Evolutionary conservation across 768 basidiomycete species (phyloP).

Genomic region (Tylopilus rubrobrunneus): DNA sequence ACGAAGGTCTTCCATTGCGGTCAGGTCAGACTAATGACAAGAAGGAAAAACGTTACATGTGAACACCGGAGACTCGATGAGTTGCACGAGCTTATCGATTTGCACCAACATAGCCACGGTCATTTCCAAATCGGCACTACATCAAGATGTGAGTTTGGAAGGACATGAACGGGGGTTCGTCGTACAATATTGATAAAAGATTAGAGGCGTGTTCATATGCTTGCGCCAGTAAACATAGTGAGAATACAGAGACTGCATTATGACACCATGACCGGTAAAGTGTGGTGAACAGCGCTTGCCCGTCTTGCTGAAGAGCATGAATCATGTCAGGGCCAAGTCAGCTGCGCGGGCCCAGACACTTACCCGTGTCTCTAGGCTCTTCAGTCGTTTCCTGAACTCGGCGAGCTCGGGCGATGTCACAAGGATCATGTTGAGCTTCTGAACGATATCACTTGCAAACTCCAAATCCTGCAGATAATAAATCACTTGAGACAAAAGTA

Average conservation of each 20-base stretch:
- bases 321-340: constrained; percentile 1
- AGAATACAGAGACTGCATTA: constrained; percentile 95
- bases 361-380: constrained; percentile 90
- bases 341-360: constrained; percentile 20
- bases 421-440: constrained; percentile 94
- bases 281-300: constrained; percentile 90
- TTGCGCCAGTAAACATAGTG: constrained; percentile 92
- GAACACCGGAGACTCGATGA: constrained; percentile 98
- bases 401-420: constrained; percentile 95
- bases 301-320: constrained; percentile 65
- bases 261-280: constrained; percentile 99
- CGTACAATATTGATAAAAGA: constrained; percentile 90
- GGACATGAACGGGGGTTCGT: background rate
- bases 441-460: constrained; percentile 96
- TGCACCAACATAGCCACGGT: constrained; percentile 94
- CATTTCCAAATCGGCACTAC: constrained; percentile 92
- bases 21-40: background rate
- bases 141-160: background rate
- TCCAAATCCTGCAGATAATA: constrained; percentile 72
- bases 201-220: constrained; percentile 99
- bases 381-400: constrained; percentile 89
- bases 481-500: background rate
- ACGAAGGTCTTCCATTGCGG: constrained; percentile 56
- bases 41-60: constrained; percentile 64
- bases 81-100: constrained; percentile 94